Evolutionary conservation across 805 yeast genomes (phyloP).

Genomic region (Candida caryicola): DNA sequence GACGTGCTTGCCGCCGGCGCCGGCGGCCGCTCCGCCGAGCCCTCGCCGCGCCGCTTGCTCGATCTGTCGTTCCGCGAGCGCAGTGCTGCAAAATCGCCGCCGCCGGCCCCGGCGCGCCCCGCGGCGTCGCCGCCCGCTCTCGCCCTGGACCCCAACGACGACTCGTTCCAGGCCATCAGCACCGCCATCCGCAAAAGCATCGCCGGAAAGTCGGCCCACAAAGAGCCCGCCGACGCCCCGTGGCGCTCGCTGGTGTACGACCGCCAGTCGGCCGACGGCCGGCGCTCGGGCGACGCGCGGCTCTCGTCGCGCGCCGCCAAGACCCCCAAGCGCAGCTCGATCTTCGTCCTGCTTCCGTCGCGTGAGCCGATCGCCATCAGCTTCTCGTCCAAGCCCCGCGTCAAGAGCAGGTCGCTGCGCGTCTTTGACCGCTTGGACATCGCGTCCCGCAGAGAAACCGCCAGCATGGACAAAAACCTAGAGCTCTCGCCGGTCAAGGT

Average conservation of each 20-base stretch:
- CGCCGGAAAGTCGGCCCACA: slow-evolving; percentile 26
- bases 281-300: slow-evolving; percentile 14
- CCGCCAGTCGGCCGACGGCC: slow-evolving; percentile 10
- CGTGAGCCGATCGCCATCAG: slow-evolving; percentile 33
- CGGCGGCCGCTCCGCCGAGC: slow-evolving; percentile 1
- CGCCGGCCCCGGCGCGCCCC: neutral
- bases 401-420: slow-evolving; percentile 16
- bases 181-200: slow-evolving; percentile 46
- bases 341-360: slow-evolving; percentile 36
- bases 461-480: slow-evolving; percentile 5
- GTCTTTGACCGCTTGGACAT: slow-evolving; percentile 14
- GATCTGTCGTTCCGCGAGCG: slow-evolving; percentile 5
- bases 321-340: slow-evolving; percentile 32
- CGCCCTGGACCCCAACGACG: slow-evolving; percentile 18
- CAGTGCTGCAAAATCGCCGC: neutral
- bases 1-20: no score
- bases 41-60: slow-evolving; percentile 4
- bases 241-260: neutral
- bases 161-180: slow-evolving; percentile 48
- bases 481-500: slow-evolving; percentile 13
- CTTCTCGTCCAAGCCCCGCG: slow-evolving; percentile 4
- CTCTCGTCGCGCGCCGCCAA: slow-evolving; percentile 10
- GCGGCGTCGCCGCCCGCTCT: slow-evolving; percentile 5
- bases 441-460: slow-evolving; percentile 10
- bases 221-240: neutral